phyloP scores from a whole-genome alignment of 202 grass and related monocot genomes.

The Panicum hallii region DNA sequence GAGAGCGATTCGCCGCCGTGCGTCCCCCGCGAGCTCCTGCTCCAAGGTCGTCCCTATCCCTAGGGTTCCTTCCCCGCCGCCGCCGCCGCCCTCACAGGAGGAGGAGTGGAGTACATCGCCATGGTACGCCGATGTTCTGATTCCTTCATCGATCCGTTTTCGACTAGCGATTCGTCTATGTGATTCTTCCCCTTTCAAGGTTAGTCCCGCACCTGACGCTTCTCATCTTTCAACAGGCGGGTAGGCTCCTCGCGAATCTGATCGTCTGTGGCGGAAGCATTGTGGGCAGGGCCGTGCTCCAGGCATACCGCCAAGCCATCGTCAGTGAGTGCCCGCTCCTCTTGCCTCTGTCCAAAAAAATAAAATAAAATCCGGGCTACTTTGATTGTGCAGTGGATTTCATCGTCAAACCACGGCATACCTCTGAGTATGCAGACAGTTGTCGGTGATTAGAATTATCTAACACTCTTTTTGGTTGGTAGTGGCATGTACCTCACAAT shows the following conservation, averaged over 20 bases:
- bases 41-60: background rate
- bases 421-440: background rate
- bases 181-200: background rate
- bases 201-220: background rate
- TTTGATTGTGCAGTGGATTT: background rate
- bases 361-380: background rate
- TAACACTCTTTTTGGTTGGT: background rate
- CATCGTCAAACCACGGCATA: background rate
- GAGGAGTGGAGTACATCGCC: background rate
- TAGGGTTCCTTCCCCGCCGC: slow-evolving; percentile 29
- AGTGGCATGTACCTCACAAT: background rate
- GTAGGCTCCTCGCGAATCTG: slow-evolving; percentile 74
- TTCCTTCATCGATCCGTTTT: background rate
- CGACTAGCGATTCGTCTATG: background rate
- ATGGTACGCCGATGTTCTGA: slow-evolving; percentile 30
- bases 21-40: background rate
- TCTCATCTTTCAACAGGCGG: slow-evolving; percentile 49
- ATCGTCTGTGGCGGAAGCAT: slow-evolving; percentile 69
- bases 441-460: background rate
- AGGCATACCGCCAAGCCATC: slow-evolving; percentile 83
- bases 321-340: slow-evolving; percentile 62
- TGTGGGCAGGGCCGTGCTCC: slow-evolving; percentile 69
- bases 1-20: background rate
- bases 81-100: background rate
- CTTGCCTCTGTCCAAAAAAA: background rate